A percentile compares a stretch with the other conserved stretches of the same genome.
Conservation (phyloP, 1,139 yeast genomes). For the Taphrina populina region DNA sequence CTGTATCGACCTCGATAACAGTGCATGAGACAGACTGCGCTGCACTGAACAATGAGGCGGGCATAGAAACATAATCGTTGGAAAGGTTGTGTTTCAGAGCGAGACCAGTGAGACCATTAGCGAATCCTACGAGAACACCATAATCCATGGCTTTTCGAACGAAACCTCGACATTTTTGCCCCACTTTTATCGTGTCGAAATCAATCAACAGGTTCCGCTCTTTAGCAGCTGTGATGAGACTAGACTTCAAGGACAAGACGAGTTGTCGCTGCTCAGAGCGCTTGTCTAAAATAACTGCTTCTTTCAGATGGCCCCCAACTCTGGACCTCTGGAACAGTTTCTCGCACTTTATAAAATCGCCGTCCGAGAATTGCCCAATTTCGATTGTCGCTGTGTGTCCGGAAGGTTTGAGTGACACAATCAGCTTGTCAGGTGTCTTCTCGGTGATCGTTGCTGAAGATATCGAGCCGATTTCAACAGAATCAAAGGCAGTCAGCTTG, state of each 20-base stretch:
- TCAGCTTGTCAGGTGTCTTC: constrained; percentile 63
- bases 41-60: constrained; percentile 55
- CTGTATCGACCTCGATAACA: constrained; percentile 32
- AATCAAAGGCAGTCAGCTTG: constrained; percentile 48
- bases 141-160: constrained; percentile 68
- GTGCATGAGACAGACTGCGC: constrained; percentile 47
- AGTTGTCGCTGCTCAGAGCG: constrained; percentile 62
- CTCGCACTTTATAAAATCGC: constrained; percentile 67
- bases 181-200: constrained; percentile 60
- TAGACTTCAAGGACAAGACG: constrained; percentile 62
- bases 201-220: constrained; percentile 56
- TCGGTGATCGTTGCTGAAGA: constrained; percentile 66
- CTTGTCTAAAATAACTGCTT: constrained; percentile 66
- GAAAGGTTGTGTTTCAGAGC: constrained; percentile 60
- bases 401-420: constrained; percentile 53
- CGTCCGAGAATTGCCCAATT: constrained; percentile 75
- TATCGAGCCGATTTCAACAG: constrained; percentile 62
- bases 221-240: constrained; percentile 66
- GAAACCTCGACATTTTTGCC: constrained; percentile 62
- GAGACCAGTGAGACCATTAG: constrained; percentile 76
- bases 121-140: constrained; percentile 83
- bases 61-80: constrained; percentile 56
- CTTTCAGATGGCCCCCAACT: constrained; percentile 61
- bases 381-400: constrained; percentile 69
- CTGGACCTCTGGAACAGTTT: constrained; percentile 57